Base-by-base conservation (phyloP, 2,329 filamentous ascomycete genomes). In the Penicillium sclerotiorum region DNA sequence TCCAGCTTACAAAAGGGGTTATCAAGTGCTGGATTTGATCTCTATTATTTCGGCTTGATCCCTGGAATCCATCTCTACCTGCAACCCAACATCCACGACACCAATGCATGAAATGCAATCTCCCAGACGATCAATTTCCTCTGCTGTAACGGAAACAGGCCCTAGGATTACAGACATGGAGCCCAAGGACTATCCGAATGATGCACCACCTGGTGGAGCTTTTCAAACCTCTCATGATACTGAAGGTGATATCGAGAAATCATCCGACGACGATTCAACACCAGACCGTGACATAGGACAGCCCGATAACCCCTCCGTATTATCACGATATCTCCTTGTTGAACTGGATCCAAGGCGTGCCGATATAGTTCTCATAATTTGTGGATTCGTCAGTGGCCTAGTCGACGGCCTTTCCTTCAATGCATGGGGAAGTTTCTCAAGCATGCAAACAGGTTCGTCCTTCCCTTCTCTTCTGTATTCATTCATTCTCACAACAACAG, bases 331-430 rank as follows among this genome's bases (percentile, higher is more conserved):
- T 45, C 43, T 57, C 5, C 23, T 46, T 12, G 28, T 28, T 11
- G 53, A 60, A 22, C 32, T 70, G 18, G 54, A 68, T 20, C 55
- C 59, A 0, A 56, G 39, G 9, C 48, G 59, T 42, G 60, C 66
- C 8, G 66, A 69, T 47, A 32, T 69, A 6, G 43, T 67, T 12
- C 53, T 70, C 2, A 59, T 73, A 20, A 45, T 69, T 18, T 73
- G 70, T 44, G 68, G 68, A 9, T 73, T 73, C 41, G 65, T 72
- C 5, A 65, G 68, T 30, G 72, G 72, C 9, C 58, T 74, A 12
- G 66, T 73, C 8, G 72, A 74, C 37, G 69, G 69, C 18, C 50
- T 73, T 13, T 70, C 70, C 2, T 73, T 72, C 55, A 73, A 73
- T 49, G 69, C 70, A 42, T 74, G 71, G 71, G 70, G 66, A 3